Evolutionary conservation across 2,329 filamentous ascomycete genomes (phyloP).

Genomic region (Tolypocladium pustulatum): DNA sequence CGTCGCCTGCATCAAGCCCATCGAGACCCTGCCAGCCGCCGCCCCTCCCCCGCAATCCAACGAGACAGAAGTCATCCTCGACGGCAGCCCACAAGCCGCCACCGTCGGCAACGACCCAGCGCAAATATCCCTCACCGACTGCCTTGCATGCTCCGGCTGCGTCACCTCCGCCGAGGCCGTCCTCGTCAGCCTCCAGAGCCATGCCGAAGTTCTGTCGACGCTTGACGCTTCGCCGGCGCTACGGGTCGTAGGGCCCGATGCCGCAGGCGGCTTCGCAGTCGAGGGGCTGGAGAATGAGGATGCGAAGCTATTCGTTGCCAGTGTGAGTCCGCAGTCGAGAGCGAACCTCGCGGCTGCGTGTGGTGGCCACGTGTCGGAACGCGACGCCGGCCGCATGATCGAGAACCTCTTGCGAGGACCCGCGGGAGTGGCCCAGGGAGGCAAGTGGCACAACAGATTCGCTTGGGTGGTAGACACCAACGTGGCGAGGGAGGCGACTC

Average conservation of each 20-base stretch:
- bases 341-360: constrained; percentile 83
- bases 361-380: constrained; percentile 58
- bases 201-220: constrained; percentile 77
- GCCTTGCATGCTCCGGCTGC: constrained; percentile 92
- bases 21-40: constrained; percentile 73
- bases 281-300: constrained; percentile 45
- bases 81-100: constrained; percentile 57
- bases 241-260: constrained; percentile 22
- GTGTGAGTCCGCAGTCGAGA: constrained; percentile 81
- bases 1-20: constrained; percentile 94
- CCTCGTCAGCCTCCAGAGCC: constrained; percentile 89
- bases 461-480: constrained; percentile 89
- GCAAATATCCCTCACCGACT: constrained; percentile 93
- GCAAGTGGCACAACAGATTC: constrained; percentile 66
- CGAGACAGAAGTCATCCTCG: constrained; percentile 83
- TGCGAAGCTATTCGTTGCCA: constrained; percentile 79
- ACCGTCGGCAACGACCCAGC: constrained; percentile 58
- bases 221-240: constrained; percentile 58
- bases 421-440: constrained; percentile 58
- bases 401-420: constrained; percentile 63
- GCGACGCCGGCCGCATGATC: constrained; percentile 71
- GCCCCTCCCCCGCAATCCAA: constrained; percentile 26
- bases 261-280: constrained; percentile 25
- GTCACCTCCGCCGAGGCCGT: constrained; percentile 96
- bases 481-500: constrained; percentile 65